Percentiles rank a stretch among this genome's conserved stretches.
Conservation (phyloP, 108 stramenopile species). For the Fistulifera pelliculosa region DNA sequence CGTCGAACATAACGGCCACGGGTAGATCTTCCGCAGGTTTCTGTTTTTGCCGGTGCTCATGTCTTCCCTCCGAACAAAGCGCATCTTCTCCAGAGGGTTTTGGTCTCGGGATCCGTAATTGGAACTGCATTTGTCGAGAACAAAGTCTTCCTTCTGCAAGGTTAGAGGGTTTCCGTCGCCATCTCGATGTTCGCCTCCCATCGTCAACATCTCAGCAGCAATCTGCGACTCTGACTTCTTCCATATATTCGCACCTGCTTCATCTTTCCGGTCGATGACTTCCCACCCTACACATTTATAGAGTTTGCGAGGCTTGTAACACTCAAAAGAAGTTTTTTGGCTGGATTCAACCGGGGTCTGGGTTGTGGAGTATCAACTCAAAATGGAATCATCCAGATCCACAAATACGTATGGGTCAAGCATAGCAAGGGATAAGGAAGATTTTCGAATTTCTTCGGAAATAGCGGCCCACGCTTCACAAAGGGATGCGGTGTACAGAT, state of each 20-base stretch:
- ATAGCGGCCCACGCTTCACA: neutral
- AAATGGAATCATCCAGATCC: slow-evolving; percentile 51
- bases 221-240: slow-evolving; percentile 15
- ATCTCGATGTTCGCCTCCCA: slow-evolving; percentile 17
- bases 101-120: slow-evolving; percentile 57
- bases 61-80: slow-evolving; percentile 49
- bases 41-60: slow-evolving; percentile 13
- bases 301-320: slow-evolving; percentile 34
- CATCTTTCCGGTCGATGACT: slow-evolving; percentile 8
- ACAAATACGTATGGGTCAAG: slow-evolving; percentile 32
- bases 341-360: slow-evolving; percentile 20
- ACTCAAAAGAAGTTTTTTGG: slow-evolving; percentile 34
- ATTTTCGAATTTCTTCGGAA: slow-evolving; percentile 5
- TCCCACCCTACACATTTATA: slow-evolving; percentile 39
- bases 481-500: slow-evolving; percentile 5
- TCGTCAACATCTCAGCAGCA: slow-evolving; percentile 12
- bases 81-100: slow-evolving; percentile 62
- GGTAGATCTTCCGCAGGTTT: slow-evolving; percentile 31
- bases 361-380: slow-evolving; percentile 32
- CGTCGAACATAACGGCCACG: slow-evolving; percentile 26
- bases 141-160: slow-evolving; percentile 39
- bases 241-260: slow-evolving; percentile 9
- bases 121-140: slow-evolving; percentile 48
- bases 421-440: slow-evolving; percentile 65
- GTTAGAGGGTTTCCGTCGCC: neutral